Conservation (phyloP, 1,284 basidiomycete genomes). For the Ceratobasidium sp. region DNA sequence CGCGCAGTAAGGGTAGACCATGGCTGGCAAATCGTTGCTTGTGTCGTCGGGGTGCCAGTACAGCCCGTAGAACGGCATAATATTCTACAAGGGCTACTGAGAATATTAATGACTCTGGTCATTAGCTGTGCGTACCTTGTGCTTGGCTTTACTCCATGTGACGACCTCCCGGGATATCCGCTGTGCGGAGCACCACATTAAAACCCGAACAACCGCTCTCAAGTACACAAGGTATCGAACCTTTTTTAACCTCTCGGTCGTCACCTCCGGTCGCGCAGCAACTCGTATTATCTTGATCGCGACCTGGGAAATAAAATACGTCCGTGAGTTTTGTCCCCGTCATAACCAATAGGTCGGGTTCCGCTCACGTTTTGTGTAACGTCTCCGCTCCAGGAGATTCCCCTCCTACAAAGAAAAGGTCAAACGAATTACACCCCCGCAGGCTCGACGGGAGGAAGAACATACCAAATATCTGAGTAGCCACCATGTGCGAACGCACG, state of each 20-base stretch:
- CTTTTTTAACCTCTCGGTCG: conserved; percentile 23
- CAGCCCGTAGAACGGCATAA: conserved; percentile 33
- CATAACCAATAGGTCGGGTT: not conserved
- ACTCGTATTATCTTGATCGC: conserved; percentile 41
- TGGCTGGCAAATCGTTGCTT: conserved; percentile 12
- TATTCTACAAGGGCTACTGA: conserved; percentile 11
- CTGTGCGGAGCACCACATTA: not conserved
- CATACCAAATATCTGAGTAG: conserved; percentile 36
- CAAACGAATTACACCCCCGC: not conserved
- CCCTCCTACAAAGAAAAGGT: conserved; percentile 10
- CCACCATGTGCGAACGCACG: conserved; percentile 34
- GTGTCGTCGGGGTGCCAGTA: conserved; percentile 6
- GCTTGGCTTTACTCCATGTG: not conserved
- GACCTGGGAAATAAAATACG: conserved; percentile 24
- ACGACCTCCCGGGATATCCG: conserved; percentile 34
- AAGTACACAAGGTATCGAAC: not conserved
- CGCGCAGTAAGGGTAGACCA: conserved; percentile 42
- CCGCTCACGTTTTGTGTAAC: conserved; percentile 7
- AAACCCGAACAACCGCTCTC: not conserved
- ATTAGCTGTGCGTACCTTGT: conserved; percentile 7
- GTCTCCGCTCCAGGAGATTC: conserved; percentile 5
- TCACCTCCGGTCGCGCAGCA: conserved; percentile 3
- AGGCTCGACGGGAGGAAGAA: not conserved
- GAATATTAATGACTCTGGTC: not conserved
- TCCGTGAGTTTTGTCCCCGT: not conserved